Conservation (phyloP, 2,329 filamentous ascomycete species). For the Exophiala aquamarina region DNA sequence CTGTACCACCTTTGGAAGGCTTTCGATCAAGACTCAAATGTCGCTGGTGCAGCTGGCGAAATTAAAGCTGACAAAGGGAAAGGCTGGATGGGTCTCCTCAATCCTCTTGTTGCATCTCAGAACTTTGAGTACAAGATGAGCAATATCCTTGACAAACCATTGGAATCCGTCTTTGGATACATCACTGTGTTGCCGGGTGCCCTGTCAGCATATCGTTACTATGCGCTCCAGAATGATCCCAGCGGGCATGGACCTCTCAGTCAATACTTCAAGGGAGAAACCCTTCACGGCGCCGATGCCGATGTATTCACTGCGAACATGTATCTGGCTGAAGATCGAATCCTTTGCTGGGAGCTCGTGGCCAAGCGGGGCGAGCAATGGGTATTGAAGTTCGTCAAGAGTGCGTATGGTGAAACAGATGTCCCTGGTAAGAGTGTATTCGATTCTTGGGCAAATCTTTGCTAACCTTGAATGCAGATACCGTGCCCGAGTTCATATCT, state of each 20-base stretch:
- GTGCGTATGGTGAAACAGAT: constrained; percentile 94
- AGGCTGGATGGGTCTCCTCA: constrained; percentile 77
- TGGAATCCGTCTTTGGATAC: constrained; percentile 97
- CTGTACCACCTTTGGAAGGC: constrained; percentile 99
- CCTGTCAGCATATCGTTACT: constrained; percentile 91
- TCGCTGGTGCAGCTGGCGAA: constrained; percentile 93
- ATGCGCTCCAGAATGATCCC: constrained; percentile 93
- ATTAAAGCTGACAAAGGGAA: constrained; percentile 97
- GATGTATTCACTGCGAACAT: constrained; percentile 99
- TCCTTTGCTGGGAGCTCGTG: constrained; percentile 96
- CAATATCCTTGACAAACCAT: constrained; percentile 95
- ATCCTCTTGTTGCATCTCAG: constrained; percentile 92
- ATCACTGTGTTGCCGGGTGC: constrained; percentile 96
- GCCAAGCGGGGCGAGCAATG: constrained; percentile 92
- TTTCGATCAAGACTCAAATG: constrained; percentile 95
- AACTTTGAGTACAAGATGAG: constrained; percentile 99
- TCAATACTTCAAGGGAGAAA: constrained; percentile 99
- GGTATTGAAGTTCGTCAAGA: constrained; percentile 98
- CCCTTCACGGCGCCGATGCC: constrained; percentile 89
- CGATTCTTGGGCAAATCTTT: background rate
- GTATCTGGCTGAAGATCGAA: constrained; percentile 98
- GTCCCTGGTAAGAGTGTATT: constrained; percentile 74
- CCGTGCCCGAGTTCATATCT: constrained; percentile 94
- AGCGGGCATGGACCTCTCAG: constrained; percentile 92
- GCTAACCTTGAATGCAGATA: constrained; percentile 55